These are phyloP conservation scores for Ceratocystis papillata DNA, from an alignment of 2,329 filamentous ascomycete species.

Conservation along the genomic window DNA sequence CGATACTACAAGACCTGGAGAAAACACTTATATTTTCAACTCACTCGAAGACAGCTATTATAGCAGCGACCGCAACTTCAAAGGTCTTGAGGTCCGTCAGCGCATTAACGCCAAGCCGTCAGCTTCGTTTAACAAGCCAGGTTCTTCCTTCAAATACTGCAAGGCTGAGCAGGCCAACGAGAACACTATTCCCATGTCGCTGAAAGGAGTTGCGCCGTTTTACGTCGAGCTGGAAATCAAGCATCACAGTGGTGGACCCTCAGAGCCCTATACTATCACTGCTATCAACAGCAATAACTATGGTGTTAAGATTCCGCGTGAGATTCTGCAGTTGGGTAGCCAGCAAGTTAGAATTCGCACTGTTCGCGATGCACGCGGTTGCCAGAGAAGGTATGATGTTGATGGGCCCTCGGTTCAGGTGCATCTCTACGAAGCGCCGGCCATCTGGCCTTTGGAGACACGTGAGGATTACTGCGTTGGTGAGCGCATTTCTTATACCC, in stretches of 20 bases:
- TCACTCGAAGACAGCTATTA: constrained; percentile 80
- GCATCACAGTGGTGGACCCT: constrained; percentile 68
- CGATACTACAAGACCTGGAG: constrained; percentile 72
- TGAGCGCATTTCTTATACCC: constrained; percentile 82
- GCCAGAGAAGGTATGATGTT: constrained; percentile 64
- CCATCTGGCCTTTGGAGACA: constrained; percentile 77
- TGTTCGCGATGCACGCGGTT: constrained; percentile 77
- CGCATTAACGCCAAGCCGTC: constrained; percentile 73
- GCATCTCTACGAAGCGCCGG: constrained; percentile 83
- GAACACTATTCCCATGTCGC: constrained; percentile 75
- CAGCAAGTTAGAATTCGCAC: constrained; percentile 83
- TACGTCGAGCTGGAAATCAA: constrained; percentile 86
- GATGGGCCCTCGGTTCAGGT: constrained; percentile 72
- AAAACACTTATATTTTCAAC: constrained; percentile 77
- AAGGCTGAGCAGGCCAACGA: constrained; percentile 70
- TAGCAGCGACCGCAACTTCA: constrained; percentile 57
- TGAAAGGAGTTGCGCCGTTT: constrained; percentile 79
- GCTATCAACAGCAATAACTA: constrained; percentile 66
- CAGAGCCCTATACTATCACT: constrained; percentile 71
- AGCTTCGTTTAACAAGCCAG: constrained; percentile 71
- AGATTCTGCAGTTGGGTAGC: constrained; percentile 74
- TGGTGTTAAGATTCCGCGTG: constrained; percentile 72
- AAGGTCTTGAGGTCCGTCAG: constrained; percentile 63
- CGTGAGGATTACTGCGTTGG: constrained; percentile 88
- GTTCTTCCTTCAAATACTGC: constrained; percentile 93